Evolutionary conservation across 371 early-diverging fungal genomes (phyloP), one percentile per base, ranked within the genome.

Genomic region (Syncephalastrum monosporum): DNA sequence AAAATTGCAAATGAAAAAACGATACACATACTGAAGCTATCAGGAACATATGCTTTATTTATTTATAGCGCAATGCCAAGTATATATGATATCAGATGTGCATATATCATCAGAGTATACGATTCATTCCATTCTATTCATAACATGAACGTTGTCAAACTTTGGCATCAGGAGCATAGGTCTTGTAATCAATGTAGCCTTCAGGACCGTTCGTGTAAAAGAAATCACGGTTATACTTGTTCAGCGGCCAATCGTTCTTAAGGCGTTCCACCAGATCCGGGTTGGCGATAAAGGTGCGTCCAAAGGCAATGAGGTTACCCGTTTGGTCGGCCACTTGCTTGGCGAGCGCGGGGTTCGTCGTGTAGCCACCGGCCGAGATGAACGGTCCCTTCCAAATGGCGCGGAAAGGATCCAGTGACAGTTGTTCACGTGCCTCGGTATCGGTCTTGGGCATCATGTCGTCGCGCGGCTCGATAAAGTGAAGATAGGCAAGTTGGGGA

Each of bases 221-320:
- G 15, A 60, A 61, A 10, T n/a, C 33, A n/a, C 73, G 59, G 38
- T 69, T 38, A 42, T 72, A 69, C 21, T 50, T 50, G 46, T 63
- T 68, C 23, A 73, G 47, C 0, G 55, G 47, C 59, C 55, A 69
- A 6, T 45, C 54, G 19, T 70, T 56, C 48, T 60, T 53, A 42
- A 75, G 53, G 12, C 75, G 59, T 21, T 60, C 27, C 7, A 54
- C 59, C 50, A 71, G 58, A 57, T 75, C 75, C 24, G 72, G 75
- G 10, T 75, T 75, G 41, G 75, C 62, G 52, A 75, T 67, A 21
- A 65, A 75, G 5, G 64, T 24, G 16, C 75, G 67, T 14, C 71
- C 71, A 43, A 71, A 59, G 1, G 69, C 75, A 43, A 69, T 55
- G 16, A 67, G 48, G 48, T 71, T 59, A 6, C 59, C 69, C 2